Percentiles rank a stretch among this genome's conserved stretches.
Conservation (phyloP, 2,329 filamentous ascomycete species). For the Thermomyces lanuginosus region DNA sequence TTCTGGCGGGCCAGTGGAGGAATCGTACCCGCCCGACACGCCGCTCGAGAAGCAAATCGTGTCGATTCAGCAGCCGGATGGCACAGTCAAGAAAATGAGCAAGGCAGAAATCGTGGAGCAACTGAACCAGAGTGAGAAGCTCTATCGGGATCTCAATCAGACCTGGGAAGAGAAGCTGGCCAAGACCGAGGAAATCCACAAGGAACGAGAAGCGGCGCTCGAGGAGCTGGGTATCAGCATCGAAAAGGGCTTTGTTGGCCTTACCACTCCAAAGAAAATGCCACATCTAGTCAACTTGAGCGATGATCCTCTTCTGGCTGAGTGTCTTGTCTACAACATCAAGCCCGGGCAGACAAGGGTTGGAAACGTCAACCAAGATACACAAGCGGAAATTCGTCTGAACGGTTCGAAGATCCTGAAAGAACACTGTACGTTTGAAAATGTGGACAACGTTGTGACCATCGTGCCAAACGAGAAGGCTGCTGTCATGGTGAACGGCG, state of each 20-base stretch:
- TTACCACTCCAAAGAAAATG: slow-evolving; percentile 97
- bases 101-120: slow-evolving; percentile 98
- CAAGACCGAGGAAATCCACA: slow-evolving; percentile 94
- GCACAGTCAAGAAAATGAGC: slow-evolving; percentile 80
- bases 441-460: slow-evolving; percentile 82
- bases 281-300: slow-evolving; percentile 95
- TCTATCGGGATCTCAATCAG: slow-evolving; percentile 89
- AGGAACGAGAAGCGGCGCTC: slow-evolving; percentile 82
- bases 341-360: slow-evolving; percentile 91
- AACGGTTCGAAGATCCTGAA: slow-evolving; percentile 87
- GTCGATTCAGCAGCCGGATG: slow-evolving; percentile 75
- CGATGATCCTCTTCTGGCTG: slow-evolving; percentile 81
- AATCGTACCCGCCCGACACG: slow-evolving; percentile 81
- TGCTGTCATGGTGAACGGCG: slow-evolving; percentile 93
- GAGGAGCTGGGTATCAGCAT: slow-evolving; percentile 98
- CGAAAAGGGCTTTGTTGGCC: slow-evolving; percentile 89
- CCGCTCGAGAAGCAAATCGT: slow-evolving; percentile 93
- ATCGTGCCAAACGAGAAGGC: slow-evolving; percentile 80
- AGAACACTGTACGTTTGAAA: slow-evolving; percentile 89
- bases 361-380: slow-evolving; percentile 77
- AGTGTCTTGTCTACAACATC: slow-evolving; percentile 94
- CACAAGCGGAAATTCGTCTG: slow-evolving; percentile 72
- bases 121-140: slow-evolving; percentile 86
- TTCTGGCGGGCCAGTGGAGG: slow-evolving; percentile 46
- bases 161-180: slow-evolving; percentile 95